A percentile compares a stretch with the other conserved stretches of the same genome.
These are phyloP conservation scores for Epichloe glyceriae DNA, from an alignment of 2,329 filamentous ascomycete genomes.

Conservation along the genomic window DNA sequence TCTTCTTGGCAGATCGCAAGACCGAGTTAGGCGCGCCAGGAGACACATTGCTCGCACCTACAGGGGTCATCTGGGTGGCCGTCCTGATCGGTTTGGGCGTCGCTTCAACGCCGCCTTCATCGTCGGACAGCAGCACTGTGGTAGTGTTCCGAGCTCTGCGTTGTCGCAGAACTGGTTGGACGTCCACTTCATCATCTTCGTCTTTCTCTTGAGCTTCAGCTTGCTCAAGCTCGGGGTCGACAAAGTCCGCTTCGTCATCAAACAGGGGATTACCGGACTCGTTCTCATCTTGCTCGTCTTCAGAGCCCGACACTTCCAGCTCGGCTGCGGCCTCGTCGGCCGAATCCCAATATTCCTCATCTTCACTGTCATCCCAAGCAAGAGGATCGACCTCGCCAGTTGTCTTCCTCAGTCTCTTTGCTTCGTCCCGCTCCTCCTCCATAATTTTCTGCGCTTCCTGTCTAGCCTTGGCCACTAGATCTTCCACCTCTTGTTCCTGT, in stretches of 20 bases:
- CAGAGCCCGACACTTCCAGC: slow-evolving; percentile 32
- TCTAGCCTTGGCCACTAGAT: slow-evolving; percentile 74
- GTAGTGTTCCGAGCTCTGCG: slow-evolving; percentile 37
- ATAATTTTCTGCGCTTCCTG: slow-evolving; percentile 64
- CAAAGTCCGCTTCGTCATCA: slow-evolving; percentile 28
- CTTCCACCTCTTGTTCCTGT: slow-evolving; percentile 72
- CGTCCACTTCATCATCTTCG: slow-evolving; percentile 23
- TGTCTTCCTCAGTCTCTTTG: slow-evolving; percentile 48
- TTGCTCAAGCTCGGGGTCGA: slow-evolving; percentile 12
- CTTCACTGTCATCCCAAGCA: slow-evolving; percentile 44
- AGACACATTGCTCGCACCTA: slow-evolving; percentile 29
- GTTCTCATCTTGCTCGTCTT: slow-evolving; percentile 23
- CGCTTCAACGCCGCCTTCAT: slow-evolving; percentile 32
- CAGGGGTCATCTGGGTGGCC: slow-evolving; percentile 27
- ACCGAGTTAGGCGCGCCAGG: slow-evolving; percentile 49
- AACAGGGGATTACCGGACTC: slow-evolving; percentile 17
- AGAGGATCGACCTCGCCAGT: slow-evolving; percentile 35
- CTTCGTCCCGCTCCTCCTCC: slow-evolving; percentile 60
- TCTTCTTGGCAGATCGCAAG: slow-evolving; percentile 55
- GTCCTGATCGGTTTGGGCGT: slow-evolving; percentile 36
- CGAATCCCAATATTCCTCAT: slow-evolving; percentile 35
- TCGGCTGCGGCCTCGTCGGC: slow-evolving; percentile 24
- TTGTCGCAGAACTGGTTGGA: slow-evolving; percentile 27
- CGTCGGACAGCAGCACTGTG: slow-evolving; percentile 48
- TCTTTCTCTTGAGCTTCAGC: slow-evolving; percentile 20